These are phyloP conservation scores for Lactarius trivialis DNA, from an alignment of 768 basidiomycete genomes.

Conservation along the genomic window DNA sequence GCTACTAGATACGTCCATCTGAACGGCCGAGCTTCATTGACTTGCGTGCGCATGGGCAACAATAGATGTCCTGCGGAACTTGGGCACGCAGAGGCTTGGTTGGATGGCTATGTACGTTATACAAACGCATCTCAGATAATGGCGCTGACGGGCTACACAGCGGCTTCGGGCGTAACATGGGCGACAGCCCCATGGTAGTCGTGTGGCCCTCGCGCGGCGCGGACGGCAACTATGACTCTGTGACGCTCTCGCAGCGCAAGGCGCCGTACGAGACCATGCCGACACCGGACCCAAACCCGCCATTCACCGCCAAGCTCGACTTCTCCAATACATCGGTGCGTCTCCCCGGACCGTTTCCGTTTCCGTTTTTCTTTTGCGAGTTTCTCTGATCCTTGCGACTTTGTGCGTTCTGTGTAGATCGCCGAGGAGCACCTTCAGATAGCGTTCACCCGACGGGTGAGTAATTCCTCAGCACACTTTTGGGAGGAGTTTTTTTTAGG, in stretches of 20 bases:
- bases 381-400: not conserved
- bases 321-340: conserved; percentile 33
- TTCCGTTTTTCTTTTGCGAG: not conserved
- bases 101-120: conserved; percentile 27
- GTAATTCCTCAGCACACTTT: too few species aligned
- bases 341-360: conserved; percentile 22
- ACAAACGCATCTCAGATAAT: not conserved
- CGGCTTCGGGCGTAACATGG: conserved; percentile 54
- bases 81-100: conserved; percentile 15
- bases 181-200: conserved; percentile 59
- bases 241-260: conserved; percentile 61
- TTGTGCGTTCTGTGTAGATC: not conserved
- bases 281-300: conserved; percentile 45
- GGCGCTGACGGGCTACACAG: conserved; percentile 29
- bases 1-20: not conserved
- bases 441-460: conserved; percentile 15
- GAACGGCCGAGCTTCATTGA: not conserved
- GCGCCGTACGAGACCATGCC: conserved; percentile 52
- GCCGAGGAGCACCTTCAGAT: conserved; percentile 3
- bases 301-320: conserved; percentile 41
- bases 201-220: conserved; percentile 52
- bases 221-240: conserved; percentile 37
- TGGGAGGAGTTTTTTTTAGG: too few species aligned
- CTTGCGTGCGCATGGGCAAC: not conserved
- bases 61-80: conserved; percentile 24